Evolutionary conservation across 2,329 filamentous ascomycete genomes (phyloP).

Genomic region (Cladosporium sp.): DNA sequence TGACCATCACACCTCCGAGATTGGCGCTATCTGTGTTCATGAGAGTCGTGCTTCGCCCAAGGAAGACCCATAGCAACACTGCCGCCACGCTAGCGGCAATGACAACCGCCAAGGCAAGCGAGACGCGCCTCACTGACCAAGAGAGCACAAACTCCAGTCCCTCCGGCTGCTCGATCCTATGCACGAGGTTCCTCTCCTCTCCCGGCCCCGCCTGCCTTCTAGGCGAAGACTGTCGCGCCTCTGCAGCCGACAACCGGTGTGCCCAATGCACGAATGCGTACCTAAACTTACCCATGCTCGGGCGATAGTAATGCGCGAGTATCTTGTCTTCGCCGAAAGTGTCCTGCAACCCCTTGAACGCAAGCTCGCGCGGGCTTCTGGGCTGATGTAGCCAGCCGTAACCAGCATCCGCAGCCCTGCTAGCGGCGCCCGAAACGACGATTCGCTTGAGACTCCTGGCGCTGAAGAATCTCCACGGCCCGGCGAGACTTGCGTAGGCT

Average conservation of each 20-base stretch:
- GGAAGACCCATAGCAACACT: constrained; percentile 31
- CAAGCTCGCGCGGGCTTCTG: constrained; percentile 25
- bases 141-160: constrained; percentile 32
- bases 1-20: constrained; percentile 10
- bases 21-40: not conserved
- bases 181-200: constrained; percentile 15
- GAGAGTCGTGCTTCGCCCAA: constrained; percentile 24
- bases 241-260: constrained; percentile 28
- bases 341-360: constrained; percentile 26
- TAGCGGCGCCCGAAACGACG: constrained; percentile 21
- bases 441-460: constrained; percentile 29
- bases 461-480: constrained; percentile 24
- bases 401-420: constrained; percentile 21
- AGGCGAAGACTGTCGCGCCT: not conserved
- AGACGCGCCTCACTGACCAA: constrained; percentile 29
- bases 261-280: constrained; percentile 43
- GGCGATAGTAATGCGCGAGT: constrained; percentile 30
- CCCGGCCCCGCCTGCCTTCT: not conserved
- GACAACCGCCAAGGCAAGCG: constrained; percentile 24
- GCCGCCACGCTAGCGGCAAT: constrained; percentile 25
- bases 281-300: constrained; percentile 29
- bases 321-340: constrained; percentile 37
- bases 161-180: constrained; percentile 23
- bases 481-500: constrained; percentile 23
- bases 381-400: constrained; percentile 26